Percentiles rank a stretch among this genome's conserved stretches.
Conservation (phyloP, 1,284 basidiomycete species). For the Anthracocystis walkeri region DNA sequence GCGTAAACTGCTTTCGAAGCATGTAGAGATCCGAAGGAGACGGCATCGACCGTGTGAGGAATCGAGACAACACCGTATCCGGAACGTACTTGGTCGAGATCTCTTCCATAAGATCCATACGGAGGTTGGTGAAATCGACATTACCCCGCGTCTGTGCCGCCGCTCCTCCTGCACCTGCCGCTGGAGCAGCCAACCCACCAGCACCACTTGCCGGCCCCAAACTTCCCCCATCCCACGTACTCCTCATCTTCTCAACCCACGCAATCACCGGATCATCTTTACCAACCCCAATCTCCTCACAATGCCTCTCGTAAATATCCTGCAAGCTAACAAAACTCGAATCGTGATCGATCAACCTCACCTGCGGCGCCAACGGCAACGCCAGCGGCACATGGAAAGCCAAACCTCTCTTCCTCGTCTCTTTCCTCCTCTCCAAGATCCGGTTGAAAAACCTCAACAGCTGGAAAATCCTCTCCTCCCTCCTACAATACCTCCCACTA, state of each 20-base stretch:
- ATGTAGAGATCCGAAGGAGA: slow-evolving; percentile 90
- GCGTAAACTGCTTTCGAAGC: slow-evolving; percentile 95
- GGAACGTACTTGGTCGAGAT: slow-evolving; percentile 89
- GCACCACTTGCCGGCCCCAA: not conserved
- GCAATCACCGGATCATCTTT: slow-evolving; percentile 81
- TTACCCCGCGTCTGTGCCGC: slow-evolving; percentile 41
- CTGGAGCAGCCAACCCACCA: not conserved
- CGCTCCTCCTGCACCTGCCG: not conserved
- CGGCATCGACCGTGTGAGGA: slow-evolving; percentile 87
- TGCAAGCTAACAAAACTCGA: slow-evolving; percentile 89
- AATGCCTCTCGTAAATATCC: slow-evolving; percentile 93
- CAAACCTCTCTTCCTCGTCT: slow-evolving; percentile 90
- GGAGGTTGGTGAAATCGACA: slow-evolving; percentile 78
- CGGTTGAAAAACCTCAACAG: slow-evolving; percentile 92
- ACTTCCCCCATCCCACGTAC: slow-evolving; percentile 55
- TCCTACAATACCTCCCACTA: slow-evolving; percentile 84
- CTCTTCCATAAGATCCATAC: slow-evolving; percentile 92
- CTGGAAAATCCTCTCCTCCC: slow-evolving; percentile 94
- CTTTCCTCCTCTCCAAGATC: slow-evolving; percentile 77
- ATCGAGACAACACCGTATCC: slow-evolving; percentile 88
- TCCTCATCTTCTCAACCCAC: slow-evolving; percentile 69
- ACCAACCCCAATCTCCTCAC: slow-evolving; percentile 80
- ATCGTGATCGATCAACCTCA: slow-evolving; percentile 91
- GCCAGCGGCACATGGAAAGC: slow-evolving; percentile 90
- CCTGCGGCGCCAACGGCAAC: slow-evolving; percentile 83